Evolutionary conservation across 768 basidiomycete species (phyloP).

Genomic region (Sistotremastrum niveocremeum): DNA sequence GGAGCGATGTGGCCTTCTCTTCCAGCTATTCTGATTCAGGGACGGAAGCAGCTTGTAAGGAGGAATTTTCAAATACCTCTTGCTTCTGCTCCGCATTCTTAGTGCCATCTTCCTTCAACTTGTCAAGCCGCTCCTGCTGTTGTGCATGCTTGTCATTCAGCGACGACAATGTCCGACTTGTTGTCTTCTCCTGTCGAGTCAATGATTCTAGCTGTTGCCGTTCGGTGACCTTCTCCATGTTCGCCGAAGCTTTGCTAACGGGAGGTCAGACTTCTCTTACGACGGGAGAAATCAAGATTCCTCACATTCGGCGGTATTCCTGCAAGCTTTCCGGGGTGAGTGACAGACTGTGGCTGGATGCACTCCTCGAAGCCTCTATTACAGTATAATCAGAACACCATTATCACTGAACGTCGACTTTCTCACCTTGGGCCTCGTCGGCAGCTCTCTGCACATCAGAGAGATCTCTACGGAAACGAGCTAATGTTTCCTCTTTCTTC

Average conservation of each 20-base stretch:
- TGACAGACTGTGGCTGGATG: slow-evolving; percentile 61
- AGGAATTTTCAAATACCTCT: slow-evolving; percentile 29
- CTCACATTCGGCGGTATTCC: slow-evolving; percentile 75
- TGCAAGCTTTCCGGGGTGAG: slow-evolving; percentile 74
- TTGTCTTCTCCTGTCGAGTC: slow-evolving; percentile 69
- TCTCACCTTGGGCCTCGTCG: slow-evolving; percentile 64
- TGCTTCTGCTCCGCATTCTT: slow-evolving; percentile 36
- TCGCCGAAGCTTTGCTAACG: slow-evolving; percentile 57
- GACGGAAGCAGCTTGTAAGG: not conserved
- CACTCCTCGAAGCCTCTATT: slow-evolving; percentile 59
- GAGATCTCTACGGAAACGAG: slow-evolving; percentile 50
- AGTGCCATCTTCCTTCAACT: slow-evolving; percentile 40
- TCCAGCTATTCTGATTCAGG: slow-evolving; percentile 34
- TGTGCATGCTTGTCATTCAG: slow-evolving; percentile 58
- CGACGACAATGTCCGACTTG: slow-evolving; percentile 46
- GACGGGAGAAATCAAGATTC: not conserved
- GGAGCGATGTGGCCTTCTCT: slow-evolving; percentile 38
- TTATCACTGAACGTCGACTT: not conserved
- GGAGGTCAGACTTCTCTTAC: not conserved
- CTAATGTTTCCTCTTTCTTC: slow-evolving; percentile 38
- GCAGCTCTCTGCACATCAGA: slow-evolving; percentile 52
- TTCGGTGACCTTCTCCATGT: slow-evolving; percentile 69
- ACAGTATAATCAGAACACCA: slow-evolving; percentile 1
- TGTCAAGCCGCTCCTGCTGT: slow-evolving; percentile 41
- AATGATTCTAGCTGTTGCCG: slow-evolving; percentile 76